A percentile compares a stretch with the other conserved stretches of the same genome.
Evolutionary conservation across 2,329 filamentous ascomycete genomes (phyloP).

Genomic region (Conoideocrella luteorostrata): DNA sequence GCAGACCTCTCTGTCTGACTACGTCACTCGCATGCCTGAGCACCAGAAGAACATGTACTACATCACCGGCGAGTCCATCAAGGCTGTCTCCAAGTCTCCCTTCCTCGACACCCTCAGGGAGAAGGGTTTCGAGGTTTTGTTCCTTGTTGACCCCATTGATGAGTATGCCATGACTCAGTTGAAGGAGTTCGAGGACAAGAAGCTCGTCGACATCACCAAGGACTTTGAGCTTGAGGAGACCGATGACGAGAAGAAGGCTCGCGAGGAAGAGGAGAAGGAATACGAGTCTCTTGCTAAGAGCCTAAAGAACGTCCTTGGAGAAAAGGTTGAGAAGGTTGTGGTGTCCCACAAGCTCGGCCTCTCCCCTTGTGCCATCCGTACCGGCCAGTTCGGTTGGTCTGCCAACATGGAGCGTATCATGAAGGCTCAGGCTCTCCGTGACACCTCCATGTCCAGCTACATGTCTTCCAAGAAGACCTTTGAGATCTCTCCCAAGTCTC

Average conservation of each 20-base stretch:
- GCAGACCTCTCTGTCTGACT: slow-evolving; percentile 89
- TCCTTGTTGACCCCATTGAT: slow-evolving; percentile 98
- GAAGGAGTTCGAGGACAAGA: slow-evolving; percentile 99
- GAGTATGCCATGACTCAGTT: slow-evolving; percentile 99
- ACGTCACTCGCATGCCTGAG: slow-evolving; percentile 98
- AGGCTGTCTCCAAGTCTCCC: slow-evolving; percentile 95
- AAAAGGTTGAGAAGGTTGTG: slow-evolving; percentile 99
- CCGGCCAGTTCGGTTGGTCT: slow-evolving; percentile 99
- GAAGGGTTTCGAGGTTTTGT: slow-evolving; percentile 99
- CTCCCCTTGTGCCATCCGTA: slow-evolving; percentile 96
- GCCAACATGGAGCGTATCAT: slow-evolving; percentile 99
- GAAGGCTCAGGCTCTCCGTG: slow-evolving; percentile 99
- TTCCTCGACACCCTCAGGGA: slow-evolving; percentile 98
- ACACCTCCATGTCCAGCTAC: slow-evolving; percentile 99
- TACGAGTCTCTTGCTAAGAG: slow-evolving; percentile 91
- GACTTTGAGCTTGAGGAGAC: slow-evolving; percentile 99
- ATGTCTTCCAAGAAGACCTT: slow-evolving; percentile 99
- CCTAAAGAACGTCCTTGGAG: slow-evolving; percentile 97
- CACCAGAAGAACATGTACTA: slow-evolving; percentile 99
- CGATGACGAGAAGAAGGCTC: slow-evolving; percentile 95
- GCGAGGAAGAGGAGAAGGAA: slow-evolving; percentile 97
- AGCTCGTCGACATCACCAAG: slow-evolving; percentile 99
- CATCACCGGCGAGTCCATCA: slow-evolving; percentile 99
- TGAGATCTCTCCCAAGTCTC: slow-evolving; percentile 97
- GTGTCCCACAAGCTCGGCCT: slow-evolving; percentile 95